Conservation (phyloP, 2,329 filamentous ascomycete genomes). For the Dactylellina drechsleri region DNA sequence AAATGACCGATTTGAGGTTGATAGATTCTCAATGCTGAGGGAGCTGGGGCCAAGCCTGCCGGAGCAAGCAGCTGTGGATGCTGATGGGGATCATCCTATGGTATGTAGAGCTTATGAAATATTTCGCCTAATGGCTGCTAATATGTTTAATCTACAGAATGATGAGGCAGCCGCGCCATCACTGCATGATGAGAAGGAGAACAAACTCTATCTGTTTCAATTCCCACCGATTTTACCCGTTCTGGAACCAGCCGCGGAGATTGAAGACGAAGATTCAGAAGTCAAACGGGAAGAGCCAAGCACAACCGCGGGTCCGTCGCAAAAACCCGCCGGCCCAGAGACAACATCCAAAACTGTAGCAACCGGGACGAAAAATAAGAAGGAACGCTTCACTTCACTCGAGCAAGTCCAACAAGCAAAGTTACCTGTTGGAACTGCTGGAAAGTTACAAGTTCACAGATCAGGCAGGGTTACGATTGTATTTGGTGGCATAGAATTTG, state of each 20-base stretch:
- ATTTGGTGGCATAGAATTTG: constrained; percentile 72
- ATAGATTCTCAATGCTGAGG: constrained; percentile 49
- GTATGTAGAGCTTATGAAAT: constrained; percentile 17
- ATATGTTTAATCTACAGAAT: constrained; percentile 11
- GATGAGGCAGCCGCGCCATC: constrained; percentile 21
- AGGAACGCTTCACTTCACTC: constrained; percentile 62
- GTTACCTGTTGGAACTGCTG: constrained; percentile 68
- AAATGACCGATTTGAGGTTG: constrained; percentile 56
- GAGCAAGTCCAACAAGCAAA: constrained; percentile 58
- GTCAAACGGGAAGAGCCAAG: constrained; percentile 38
- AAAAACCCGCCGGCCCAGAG: constrained; percentile 17
- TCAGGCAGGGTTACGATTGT: constrained; percentile 71
- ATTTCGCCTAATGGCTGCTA: constrained; percentile 5
- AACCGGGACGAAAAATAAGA: constrained; percentile 21
- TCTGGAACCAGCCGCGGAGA: constrained; percentile 36
- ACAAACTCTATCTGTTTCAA: constrained; percentile 58
- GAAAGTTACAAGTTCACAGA: constrained; percentile 71
- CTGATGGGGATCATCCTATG: constrained; percentile 56
- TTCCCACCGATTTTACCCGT: constrained; percentile 58
- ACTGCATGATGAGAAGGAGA: constrained; percentile 56
- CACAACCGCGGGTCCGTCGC: constrained; percentile 22
- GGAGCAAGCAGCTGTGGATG: constrained; percentile 24
- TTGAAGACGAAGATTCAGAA: constrained; percentile 22
- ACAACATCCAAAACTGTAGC: constrained; percentile 25
- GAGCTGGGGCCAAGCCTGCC: constrained; percentile 43